Evolutionary conservation across 2,329 filamentous ascomycete genomes (phyloP).

Genomic region (Fusarium stilboides): DNA sequence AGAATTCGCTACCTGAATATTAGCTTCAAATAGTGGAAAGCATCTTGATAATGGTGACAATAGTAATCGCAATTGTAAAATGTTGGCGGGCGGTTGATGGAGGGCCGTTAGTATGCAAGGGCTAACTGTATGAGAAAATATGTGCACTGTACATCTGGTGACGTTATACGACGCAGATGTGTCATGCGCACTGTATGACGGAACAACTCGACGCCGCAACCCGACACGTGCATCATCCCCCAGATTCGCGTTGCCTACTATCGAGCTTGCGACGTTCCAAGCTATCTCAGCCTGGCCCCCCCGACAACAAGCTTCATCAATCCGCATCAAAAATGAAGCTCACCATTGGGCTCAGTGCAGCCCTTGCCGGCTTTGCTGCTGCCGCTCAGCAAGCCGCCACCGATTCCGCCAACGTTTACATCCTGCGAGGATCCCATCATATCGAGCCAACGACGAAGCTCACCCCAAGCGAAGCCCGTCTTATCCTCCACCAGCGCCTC

Average conservation of each 20-base stretch:
- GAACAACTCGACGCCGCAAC: slow-evolving; percentile 50
- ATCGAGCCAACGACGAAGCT: slow-evolving; percentile 58
- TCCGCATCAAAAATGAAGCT: slow-evolving; percentile 60
- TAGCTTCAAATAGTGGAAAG: slow-evolving; percentile 28
- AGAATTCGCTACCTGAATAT: slow-evolving; percentile 9
- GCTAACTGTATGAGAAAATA: neutral
- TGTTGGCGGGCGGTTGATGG: slow-evolving; percentile 18
- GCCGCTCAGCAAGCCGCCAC: slow-evolving; percentile 62
- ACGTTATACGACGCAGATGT: neutral
- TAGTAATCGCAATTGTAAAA: slow-evolving; percentile 15
- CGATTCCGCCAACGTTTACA: slow-evolving; percentile 67
- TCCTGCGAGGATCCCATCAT: slow-evolving; percentile 59
- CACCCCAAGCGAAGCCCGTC: slow-evolving; percentile 68
- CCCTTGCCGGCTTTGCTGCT: slow-evolving; percentile 57
- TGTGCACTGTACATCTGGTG: neutral
- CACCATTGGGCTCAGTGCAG: slow-evolving; percentile 57
- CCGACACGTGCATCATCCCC: slow-evolving; percentile 51
- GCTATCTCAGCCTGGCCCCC: slow-evolving; percentile 48
- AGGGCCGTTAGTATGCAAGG: slow-evolving; percentile 6
- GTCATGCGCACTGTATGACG: slow-evolving; percentile 47
- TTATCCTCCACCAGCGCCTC: slow-evolving; percentile 72
- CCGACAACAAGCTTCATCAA: slow-evolving; percentile 53
- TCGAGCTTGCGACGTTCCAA: slow-evolving; percentile 54
- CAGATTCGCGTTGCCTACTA: slow-evolving; percentile 41
- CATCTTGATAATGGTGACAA: slow-evolving; percentile 43